Evolutionary conservation across 805 yeast species (phyloP), one percentile per base, ranked within the genome.

Genomic region (Zygoascus ofunaensis): DNA sequence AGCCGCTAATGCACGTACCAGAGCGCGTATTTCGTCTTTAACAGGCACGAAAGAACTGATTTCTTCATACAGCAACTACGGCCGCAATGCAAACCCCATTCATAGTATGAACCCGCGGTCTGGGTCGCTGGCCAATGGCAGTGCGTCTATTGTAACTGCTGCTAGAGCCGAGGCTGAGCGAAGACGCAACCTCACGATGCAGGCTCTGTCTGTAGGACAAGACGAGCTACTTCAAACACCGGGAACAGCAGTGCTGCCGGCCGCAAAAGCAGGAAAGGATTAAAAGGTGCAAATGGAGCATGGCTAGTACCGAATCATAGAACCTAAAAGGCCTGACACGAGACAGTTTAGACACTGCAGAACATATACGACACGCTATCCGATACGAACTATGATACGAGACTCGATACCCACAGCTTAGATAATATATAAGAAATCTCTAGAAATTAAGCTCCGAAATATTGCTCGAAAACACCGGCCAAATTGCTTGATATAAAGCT

Each of bases 1-100:
- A 52, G 80, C 80, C 42, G 77, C 89, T 54, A 85, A 85, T 60
- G 60, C 79, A 43, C 69, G 90, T 52, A 83, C 86, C 0, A 77
- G 75, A 49, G 73, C 78, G 96, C 54, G 92, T 89, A 45, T 35
- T 19, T 32, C 42, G 4, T 26, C 39, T 19, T 23, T 38, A 24
- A 21, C 42, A 3, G 34, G 20, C 4, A 34, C 37, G 8, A 24
- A 34, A 3, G 20, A 24, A 22, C 34, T 43, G n/a, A 22, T 43
- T 7, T 8, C 34, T 14, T 4, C 24, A 15, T 18, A 14, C 4
- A 14, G 4, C 39, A 36, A 17, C 39, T 5, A 36, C 14, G 26
- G 23, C 30, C 7, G 30, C 7, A 7, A 12, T 26, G 10, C 7
- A 7, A 7, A 26, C 12, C 30, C 30, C 10, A 26, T 26, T 26